Conservation (phyloP, 805 yeast species). For the Pichia eremophila region DNA sequence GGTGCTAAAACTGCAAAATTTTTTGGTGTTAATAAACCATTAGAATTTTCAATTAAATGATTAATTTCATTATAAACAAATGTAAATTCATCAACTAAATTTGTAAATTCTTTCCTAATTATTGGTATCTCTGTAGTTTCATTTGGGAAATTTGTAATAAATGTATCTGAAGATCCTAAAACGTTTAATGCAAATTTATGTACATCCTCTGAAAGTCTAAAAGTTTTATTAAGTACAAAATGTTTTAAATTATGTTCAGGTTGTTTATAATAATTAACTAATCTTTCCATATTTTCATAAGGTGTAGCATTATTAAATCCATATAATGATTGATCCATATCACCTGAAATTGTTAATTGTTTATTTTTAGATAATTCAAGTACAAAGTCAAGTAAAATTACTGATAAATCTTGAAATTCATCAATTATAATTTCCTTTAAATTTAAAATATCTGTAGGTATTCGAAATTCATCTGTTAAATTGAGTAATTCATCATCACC, state of each 20-base stretch:
- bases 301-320: slow-evolving; percentile 48
- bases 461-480: neutral
- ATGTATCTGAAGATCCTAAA: slow-evolving; percentile 10
- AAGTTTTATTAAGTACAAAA: slow-evolving; percentile 40
- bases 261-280: slow-evolving; percentile 11
- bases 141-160: slow-evolving; percentile 13
- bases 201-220: slow-evolving; percentile 54
- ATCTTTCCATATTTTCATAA: slow-evolving; percentile 16
- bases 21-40: slow-evolving; percentile 31
- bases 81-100: slow-evolving; percentile 29
- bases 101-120: slow-evolving; percentile 19
- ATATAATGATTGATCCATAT: slow-evolving; percentile 61
- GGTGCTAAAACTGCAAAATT: slow-evolving; percentile 48
- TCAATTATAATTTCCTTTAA: slow-evolving; percentile 38
- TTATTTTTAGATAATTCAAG: slow-evolving; percentile 28
- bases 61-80: slow-evolving; percentile 38
- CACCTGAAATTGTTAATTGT: slow-evolving; percentile 64
- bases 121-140: slow-evolving; percentile 14
- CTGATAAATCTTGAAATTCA: slow-evolving; percentile 66
- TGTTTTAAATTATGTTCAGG: slow-evolving; percentile 14
- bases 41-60: slow-evolving; percentile 31
- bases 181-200: slow-evolving; percentile 32
- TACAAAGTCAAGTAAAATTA: slow-evolving; percentile 38
- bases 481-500: neutral
- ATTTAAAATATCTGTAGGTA: neutral